Percentiles rank a stretch among this genome's conserved stretches.
Evolutionary conservation across 2,329 filamentous ascomycete species (phyloP).

Genomic region (Rutstroemia sp.): DNA sequence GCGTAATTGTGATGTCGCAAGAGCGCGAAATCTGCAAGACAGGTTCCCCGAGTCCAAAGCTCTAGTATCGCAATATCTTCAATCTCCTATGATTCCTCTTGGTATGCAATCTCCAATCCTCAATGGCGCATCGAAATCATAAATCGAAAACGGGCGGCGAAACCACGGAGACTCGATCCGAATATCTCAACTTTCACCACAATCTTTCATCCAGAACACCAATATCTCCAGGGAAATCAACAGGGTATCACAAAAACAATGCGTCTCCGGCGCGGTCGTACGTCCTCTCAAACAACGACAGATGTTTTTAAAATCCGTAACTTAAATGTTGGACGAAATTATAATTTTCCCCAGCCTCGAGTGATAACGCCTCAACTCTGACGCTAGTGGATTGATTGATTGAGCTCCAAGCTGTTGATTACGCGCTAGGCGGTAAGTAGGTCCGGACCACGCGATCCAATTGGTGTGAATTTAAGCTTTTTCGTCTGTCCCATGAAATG

Average conservation of each 20-base stretch:
- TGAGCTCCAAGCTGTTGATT: no score
- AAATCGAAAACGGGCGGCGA: not conserved
- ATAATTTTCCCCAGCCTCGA: not conserved
- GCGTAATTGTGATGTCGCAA: not conserved
- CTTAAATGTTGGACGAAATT: not conserved
- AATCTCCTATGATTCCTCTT: not conserved
- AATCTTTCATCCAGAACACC: not conserved
- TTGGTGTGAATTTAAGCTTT: not conserved
- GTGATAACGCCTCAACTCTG: not conserved
- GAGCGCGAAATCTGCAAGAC: not conserved
- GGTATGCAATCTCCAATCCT: not conserved
- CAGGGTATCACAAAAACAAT: no score
- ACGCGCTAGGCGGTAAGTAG: conserved; percentile 6
- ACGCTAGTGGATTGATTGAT: not conserved
- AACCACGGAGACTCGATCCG: not conserved
- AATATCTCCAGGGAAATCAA: no score
- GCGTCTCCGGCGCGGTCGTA: no score
- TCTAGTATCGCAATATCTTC: not conserved
- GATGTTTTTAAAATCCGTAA: not conserved
- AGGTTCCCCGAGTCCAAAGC: not conserved
- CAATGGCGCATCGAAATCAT: conserved; percentile 17
- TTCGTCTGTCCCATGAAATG: not conserved
- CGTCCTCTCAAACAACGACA: no score
- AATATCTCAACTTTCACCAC: not conserved
- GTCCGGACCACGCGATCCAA: not conserved